Base-by-base conservation (phyloP, 192 early-diverging fungal species). In the Rhizophagus clarus region DNA sequence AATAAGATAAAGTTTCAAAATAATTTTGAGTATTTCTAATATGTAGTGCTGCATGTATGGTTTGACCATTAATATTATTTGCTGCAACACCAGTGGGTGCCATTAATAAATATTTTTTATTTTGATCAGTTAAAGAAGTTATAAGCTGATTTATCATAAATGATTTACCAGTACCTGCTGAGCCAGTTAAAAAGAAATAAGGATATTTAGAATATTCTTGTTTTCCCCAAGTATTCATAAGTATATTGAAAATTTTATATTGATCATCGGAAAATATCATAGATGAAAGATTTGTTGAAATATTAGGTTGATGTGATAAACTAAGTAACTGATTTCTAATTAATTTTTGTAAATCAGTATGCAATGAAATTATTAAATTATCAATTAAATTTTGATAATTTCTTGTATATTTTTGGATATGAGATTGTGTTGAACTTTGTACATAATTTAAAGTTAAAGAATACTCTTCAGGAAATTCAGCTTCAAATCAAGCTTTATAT, bases 111-210 rank as follows among this genome's bases (percentile, higher is more conserved):
- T 49, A 72, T 20, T 37, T 37, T 68, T 68, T 68, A 20, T 5
- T 17, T 68, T 10, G 11, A n/a, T n/a, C n/a, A n/a, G n/a, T n/a
- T 42, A 8, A 72, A 8, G 28, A 26, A 24, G 20, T 31, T 40
- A 26, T 51, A 9, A 72, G 7, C 4, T 49, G 72, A 3, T 73
- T 9, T 47, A 72, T 32, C n/a, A 72, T 67, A n/a, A 73, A 73
- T 24, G 72, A 34, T 51, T 73, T 73, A 1, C 47, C 47, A 12
- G 66, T 68, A 12, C 26, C 17, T 32, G 66, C 66, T 29, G 66
- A 68, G 0, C 66, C 66, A 68, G 28, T 68, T 28, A 73, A 56
- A 73, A 73, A 73, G 12, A 73, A 73, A 28, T 73, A 73, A 26
- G 47, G 22, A 24, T 31, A n/a, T 73, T 49, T 72, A 0, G 4